Conservation (phyloP, 352 stramenopile genomes). For the Blastocystis sp. region DNA sequence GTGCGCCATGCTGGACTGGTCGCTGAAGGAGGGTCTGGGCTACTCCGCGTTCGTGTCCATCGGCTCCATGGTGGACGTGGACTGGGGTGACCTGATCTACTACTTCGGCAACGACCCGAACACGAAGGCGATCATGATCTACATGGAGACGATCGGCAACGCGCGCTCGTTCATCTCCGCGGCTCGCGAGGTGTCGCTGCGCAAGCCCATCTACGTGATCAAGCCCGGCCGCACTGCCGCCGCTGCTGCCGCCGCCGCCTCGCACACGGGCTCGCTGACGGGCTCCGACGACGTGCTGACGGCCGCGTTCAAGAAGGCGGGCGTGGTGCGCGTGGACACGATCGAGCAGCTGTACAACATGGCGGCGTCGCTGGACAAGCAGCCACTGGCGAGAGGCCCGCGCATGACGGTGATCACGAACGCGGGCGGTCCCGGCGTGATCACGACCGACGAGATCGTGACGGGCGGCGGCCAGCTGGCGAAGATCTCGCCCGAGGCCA, state of each 20-base stretch:
- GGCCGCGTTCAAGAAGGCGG: too few relatives aligned
- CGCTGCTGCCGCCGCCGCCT: conserved; percentile 71
- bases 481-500: conserved; percentile 71
- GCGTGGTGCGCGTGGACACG: conserved; percentile 72
- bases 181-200: conserved; percentile 72
- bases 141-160: conserved; percentile 73
- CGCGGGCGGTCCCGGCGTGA: conserved; percentile 72
- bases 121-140: conserved; percentile 71
- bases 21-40: conserved; percentile 72
- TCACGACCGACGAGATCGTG: conserved; percentile 72
- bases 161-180: conserved; percentile 73
- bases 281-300: too few relatives aligned
- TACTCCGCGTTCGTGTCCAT: conserved; percentile 72
- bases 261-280: conserved; percentile 71
- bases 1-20: conserved; percentile 73
- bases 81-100: conserved; percentile 73
- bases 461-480: conserved; percentile 16
- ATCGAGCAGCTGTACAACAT: conserved; percentile 74
- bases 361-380: conserved; percentile 72
- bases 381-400: conserved; percentile 67
- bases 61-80: conserved; percentile 72
- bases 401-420: conserved; percentile 73
- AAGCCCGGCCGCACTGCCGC: conserved; percentile 72
- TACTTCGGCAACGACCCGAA: conserved; percentile 72
- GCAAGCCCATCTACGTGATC: conserved; percentile 73